A percentile compares a stretch with the other conserved stretches of the same genome.
Conservation (phyloP, 176 grass and related monocot species). For the Oryza glaberrima region DNA sequence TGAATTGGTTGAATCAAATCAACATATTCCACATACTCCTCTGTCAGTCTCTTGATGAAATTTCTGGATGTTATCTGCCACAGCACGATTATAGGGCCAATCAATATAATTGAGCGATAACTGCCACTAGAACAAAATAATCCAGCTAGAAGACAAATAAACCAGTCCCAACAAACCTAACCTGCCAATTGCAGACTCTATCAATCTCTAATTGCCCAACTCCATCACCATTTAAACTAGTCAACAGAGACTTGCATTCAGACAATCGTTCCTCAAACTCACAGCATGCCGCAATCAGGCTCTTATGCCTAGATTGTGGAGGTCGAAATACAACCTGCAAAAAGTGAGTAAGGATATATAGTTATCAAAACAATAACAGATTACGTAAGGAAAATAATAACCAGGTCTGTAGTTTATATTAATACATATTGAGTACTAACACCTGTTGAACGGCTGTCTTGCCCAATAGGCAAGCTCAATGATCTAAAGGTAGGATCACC, state of each 20-base stretch:
- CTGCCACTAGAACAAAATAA: background rate
- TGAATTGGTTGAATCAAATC: slow-evolving; percentile 95
- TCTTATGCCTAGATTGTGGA: slow-evolving; percentile 63
- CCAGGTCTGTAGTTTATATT: background rate
- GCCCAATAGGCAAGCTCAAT: background rate
- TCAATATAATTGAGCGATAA: slow-evolving; percentile 23
- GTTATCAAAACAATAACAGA: slow-evolving; percentile 8
- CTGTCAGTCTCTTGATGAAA: slow-evolving; percentile 77
- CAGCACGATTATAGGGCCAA: slow-evolving; percentile 1
- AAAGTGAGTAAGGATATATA: background rate
- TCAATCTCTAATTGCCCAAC: slow-evolving; percentile 59
- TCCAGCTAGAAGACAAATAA: slow-evolving; percentile 33
- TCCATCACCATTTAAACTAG: slow-evolving; percentile 46
- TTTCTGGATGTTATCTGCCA: slow-evolving; percentile 66
- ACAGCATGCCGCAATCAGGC: slow-evolving; percentile 64
- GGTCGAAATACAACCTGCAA: slow-evolving; percentile 90
- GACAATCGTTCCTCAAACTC: slow-evolving; percentile 66
- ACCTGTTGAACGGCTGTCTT: background rate
- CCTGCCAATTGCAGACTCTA: slow-evolving; percentile 86
- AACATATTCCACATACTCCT: slow-evolving; percentile 77
- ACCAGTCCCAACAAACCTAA: slow-evolving; percentile 36
- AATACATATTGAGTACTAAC: background rate
- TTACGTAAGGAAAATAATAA: background rate
- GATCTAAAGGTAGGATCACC: slow-evolving; percentile 8
- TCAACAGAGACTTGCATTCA: slow-evolving; percentile 53